Conservation (phyloP, 1,139 yeast species). For the Suhomyces bribrorum region DNA sequence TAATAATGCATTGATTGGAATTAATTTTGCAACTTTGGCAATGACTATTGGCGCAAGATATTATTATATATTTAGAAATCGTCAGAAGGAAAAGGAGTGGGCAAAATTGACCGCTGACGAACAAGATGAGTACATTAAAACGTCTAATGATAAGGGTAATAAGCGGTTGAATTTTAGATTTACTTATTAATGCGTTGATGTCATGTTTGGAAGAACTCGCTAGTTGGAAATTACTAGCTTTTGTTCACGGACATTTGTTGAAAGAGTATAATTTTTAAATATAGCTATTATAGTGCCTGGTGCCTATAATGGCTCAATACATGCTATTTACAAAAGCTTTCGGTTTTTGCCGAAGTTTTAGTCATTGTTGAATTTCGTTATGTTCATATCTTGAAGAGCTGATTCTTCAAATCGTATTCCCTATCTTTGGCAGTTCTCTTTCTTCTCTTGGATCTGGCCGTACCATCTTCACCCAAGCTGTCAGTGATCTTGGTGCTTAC, state of each 20-base stretch:
- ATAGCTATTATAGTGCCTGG: no score
- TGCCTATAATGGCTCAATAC: constrained; percentile 3
- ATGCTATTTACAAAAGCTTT: not conserved
- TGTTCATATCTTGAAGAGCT: constrained; percentile 37
- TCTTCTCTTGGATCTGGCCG: constrained; percentile 36
- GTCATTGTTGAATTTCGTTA: not conserved
- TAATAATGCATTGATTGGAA: constrained; percentile 14
- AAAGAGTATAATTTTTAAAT: no score
- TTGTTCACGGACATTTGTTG: no score
- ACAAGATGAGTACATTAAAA: constrained; percentile 41
- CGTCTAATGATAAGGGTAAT: constrained; percentile 52
- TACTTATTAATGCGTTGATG: constrained; percentile 12
- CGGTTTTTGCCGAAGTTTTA: not conserved
- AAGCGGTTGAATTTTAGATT: constrained; percentile 54
- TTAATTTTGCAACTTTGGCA: constrained; percentile 15
- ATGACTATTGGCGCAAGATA: constrained; percentile 13
- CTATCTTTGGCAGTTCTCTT: constrained; percentile 50
- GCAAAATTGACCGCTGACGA: constrained; percentile 47
- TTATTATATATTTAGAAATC: constrained; percentile 52
- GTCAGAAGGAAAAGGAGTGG: constrained; percentile 48
- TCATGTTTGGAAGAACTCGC: no score
- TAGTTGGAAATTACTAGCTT: no score
- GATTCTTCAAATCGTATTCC: constrained; percentile 42
- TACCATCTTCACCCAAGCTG: constrained; percentile 46
- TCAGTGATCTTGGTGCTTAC: constrained; percentile 32